phyloP scores from a whole-genome alignment of 2,329 filamentous ascomycete genomes.

The Penicillium sp. region DNA sequence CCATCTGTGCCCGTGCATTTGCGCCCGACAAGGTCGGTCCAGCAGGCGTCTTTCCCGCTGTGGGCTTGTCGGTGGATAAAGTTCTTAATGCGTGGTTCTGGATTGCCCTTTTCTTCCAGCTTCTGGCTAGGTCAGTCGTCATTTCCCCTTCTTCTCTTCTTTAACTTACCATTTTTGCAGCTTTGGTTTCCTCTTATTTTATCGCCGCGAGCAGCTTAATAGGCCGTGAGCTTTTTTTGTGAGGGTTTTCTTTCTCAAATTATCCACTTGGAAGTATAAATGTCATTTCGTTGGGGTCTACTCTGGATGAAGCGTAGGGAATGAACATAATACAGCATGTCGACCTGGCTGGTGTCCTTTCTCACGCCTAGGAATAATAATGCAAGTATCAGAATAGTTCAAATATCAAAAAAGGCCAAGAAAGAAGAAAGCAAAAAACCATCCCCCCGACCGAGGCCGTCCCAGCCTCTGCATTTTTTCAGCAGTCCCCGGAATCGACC shows the following conservation, averaged over 20 bases:
- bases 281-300: too few relatives aligned
- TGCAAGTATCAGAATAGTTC: too few relatives aligned
- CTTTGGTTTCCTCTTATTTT: neutral
- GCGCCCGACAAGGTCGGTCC: constrained; percentile 58
- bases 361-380: too few relatives aligned
- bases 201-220: neutral
- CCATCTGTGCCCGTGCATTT: constrained; percentile 57
- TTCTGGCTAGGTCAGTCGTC: neutral
- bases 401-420: too few relatives aligned
- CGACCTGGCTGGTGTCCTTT: too few relatives aligned
- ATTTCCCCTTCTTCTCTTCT: neutral
- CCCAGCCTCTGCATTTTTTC: too few relatives aligned
- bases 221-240: neutral
- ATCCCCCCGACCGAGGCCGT: too few relatives aligned
- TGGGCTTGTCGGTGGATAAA: neutral
- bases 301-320: too few relatives aligned
- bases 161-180: neutral
- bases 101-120: neutral
- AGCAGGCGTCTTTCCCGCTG: constrained; percentile 54
- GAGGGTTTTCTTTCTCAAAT: neutral
- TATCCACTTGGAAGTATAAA: neutral
- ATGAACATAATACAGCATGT: too few relatives aligned
- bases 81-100: neutral
- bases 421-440: too few relatives aligned
- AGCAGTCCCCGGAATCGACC: too few relatives aligned